Evolutionary conservation across 352 stramenopile species (phyloP), one percentile per base, ranked within the genome.

Genomic region (Globisporangium lucens): DNA sequence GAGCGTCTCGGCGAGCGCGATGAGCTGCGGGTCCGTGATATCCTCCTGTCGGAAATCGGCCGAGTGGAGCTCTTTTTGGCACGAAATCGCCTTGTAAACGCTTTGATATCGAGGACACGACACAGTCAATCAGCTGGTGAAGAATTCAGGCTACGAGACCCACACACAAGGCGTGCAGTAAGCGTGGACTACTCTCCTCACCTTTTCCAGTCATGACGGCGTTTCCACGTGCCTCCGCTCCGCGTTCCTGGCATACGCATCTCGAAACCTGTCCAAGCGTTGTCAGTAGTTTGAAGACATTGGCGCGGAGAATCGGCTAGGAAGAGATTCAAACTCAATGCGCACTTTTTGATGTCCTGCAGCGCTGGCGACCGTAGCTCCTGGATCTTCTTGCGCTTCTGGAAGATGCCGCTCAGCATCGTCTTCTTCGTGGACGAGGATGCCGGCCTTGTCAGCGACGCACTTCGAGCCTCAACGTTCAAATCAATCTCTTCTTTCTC

Each of bases 11-110:
- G 85, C 84, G 15, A 95, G 75, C 20, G 83, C 87, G n/a, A 93
- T 84, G 24, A 93, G 71, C 60, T 94, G 85, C 24, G 84, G 78
- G 43, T 95, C 87, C 8, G 77, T 92, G 63, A 95, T 83, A 67
- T 92, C 83, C 77, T 93, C 83, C 58, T 91, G 80, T 3, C 78
- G 79, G 63, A 92, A 94, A 72, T 95, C 85, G 27, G 90, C 66
- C 5, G 72, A 79, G 56, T 90, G 75, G 8, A 95, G 65, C 43
- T 94, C 83, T 67, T 91, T 90, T 63, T 94, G 87, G 20, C 84
- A 84, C 43, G 87, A 91, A 53, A 95, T 94, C 5, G 85, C 84
- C 65, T 93, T 95, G 72, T 93, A 94, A 58, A 95, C 84, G 57
- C 81, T 92, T 85, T 94, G 13, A 17, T n/a, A 49, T n/a, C 15